Conservation (phyloP, 768 basidiomycete species). For the Stropharia rugosoannulata region DNA sequence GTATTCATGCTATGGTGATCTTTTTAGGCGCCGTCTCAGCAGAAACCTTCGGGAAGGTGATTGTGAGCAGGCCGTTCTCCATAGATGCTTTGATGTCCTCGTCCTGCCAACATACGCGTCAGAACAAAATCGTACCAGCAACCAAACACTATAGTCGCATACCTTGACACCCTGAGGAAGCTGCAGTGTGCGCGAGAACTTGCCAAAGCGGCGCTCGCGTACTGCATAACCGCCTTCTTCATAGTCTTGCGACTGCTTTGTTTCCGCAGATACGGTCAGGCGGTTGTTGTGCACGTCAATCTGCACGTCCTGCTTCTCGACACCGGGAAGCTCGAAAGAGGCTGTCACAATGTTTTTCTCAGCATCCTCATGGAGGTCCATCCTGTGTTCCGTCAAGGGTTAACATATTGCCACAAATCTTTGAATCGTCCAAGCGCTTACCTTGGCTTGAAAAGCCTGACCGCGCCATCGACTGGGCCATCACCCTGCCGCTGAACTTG, state of each 20-base stretch:
- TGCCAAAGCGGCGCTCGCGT: constrained; percentile 50
- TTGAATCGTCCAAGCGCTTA: constrained; percentile 1
- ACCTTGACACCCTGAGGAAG: constrained; percentile 56
- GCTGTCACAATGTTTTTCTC: constrained; percentile 50
- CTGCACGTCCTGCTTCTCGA: constrained; percentile 49
- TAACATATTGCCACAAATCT: not conserved
- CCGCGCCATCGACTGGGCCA: constrained; percentile 10
- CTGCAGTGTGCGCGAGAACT: constrained; percentile 43
- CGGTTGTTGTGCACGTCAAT: constrained; percentile 53
- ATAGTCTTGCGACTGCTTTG: constrained; percentile 27
- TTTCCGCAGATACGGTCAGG: constrained; percentile 52
- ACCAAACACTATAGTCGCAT: constrained; percentile 23
- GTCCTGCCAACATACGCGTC: constrained; percentile 17
- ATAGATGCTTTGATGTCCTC: constrained; percentile 33
- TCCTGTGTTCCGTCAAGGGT: constrained; percentile 34
- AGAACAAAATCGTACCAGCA: constrained; percentile 2
- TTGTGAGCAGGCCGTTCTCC: constrained; percentile 46
- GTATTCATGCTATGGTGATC: constrained; percentile 33
- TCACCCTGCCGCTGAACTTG: constrained; percentile 4
- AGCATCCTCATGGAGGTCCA: constrained; percentile 54
- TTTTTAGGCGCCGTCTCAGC: constrained; percentile 27
- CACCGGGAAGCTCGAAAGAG: constrained; percentile 56
- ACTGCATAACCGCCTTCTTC: constrained; percentile 40
- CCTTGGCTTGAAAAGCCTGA: constrained; percentile 26
- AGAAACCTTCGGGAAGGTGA: constrained; percentile 48